Evolutionary conservation across 768 basidiomycete species (phyloP).

Genomic region (Lactarius deliciosus): DNA sequence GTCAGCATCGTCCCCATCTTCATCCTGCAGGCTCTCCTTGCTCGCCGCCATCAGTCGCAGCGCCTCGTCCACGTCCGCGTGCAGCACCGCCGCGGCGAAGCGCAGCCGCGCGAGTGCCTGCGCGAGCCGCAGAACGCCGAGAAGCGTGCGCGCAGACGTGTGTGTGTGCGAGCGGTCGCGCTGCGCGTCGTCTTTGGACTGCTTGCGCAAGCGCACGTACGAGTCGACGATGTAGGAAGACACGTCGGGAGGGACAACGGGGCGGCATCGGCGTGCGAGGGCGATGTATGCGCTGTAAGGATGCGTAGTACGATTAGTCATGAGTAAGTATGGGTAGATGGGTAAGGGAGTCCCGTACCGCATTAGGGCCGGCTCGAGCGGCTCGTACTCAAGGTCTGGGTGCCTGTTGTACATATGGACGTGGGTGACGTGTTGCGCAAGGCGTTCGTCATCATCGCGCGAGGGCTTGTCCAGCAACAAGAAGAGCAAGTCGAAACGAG

Average conservation of each 20-base stretch:
- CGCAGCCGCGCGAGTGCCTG: conserved; percentile 94
- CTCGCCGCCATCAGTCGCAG: conserved; percentile 95
- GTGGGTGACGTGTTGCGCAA: conserved; percentile 96
- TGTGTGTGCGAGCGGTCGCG: conserved; percentile 89
- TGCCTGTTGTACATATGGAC: conserved; percentile 97
- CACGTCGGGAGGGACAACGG: conserved; percentile 84
- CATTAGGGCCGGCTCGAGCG: conserved; percentile 85
- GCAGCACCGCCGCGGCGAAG: conserved; percentile 75
- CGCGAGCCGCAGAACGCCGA: conserved; percentile 90
- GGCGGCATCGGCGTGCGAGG: conserved; percentile 81
- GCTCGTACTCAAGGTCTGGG: conserved; percentile 80
- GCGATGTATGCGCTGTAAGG: conserved; percentile 89
- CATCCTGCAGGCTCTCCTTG: conserved; percentile 87
- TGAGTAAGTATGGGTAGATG: not conserved
- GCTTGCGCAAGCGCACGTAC: conserved; percentile 92
- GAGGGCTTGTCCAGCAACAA: conserved; percentile 95
- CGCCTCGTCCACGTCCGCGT: conserved; percentile 93
- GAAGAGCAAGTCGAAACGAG: conserved; percentile 95
- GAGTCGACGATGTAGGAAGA: conserved; percentile 93
- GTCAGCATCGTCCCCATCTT: conserved; percentile 60
- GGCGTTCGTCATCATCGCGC: conserved; percentile 91
- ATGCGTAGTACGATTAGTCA: conserved; percentile 19
- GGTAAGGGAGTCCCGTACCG: conserved; percentile 49
- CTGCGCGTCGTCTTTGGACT: conserved; percentile 86
- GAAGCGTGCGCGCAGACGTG: conserved; percentile 93